phyloP scores from a whole-genome alignment of 441 rosid species.

The Hura crepitans region DNA sequence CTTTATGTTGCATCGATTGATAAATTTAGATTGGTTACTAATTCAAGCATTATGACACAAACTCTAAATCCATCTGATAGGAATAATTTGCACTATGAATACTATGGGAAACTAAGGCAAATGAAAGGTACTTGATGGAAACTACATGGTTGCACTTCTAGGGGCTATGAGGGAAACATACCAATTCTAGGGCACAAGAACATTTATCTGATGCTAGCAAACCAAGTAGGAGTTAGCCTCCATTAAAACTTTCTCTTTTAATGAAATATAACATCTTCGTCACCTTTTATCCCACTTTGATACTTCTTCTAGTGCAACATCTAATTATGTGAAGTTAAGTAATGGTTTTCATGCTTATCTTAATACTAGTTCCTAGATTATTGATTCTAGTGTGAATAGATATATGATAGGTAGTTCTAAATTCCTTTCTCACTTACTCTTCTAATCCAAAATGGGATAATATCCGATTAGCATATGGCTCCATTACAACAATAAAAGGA shows the following conservation, averaged over 20 bases:
- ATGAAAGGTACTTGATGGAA: neutral
- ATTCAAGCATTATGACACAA: too few relatives aligned
- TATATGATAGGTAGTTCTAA: neutral
- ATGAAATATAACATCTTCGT: too few relatives aligned
- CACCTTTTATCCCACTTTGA: too few relatives aligned
- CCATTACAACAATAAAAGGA: too few relatives aligned
- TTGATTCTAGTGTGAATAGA: neutral
- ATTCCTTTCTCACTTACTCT: too few relatives aligned
- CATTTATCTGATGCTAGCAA: neutral
- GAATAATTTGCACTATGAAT: neutral
- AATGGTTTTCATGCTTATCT: too few relatives aligned
- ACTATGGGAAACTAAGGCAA: neutral
- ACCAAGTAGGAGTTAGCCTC: neutral
- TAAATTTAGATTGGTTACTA: neutral
- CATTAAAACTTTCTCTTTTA: neutral
- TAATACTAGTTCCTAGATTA: neutral
- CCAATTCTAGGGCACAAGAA: neutral
- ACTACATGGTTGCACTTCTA: neutral
- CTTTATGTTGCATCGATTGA: neutral
- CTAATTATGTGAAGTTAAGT: too few relatives aligned
- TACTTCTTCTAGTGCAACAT: too few relatives aligned
- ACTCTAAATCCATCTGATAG: neutral
- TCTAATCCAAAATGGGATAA: too few relatives aligned
- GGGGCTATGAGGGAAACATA: neutral
- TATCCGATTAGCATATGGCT: too few relatives aligned